Base-by-base conservation (phyloP, 2,329 filamentous ascomycete genomes). In the Furcasterigmium sp. region DNA sequence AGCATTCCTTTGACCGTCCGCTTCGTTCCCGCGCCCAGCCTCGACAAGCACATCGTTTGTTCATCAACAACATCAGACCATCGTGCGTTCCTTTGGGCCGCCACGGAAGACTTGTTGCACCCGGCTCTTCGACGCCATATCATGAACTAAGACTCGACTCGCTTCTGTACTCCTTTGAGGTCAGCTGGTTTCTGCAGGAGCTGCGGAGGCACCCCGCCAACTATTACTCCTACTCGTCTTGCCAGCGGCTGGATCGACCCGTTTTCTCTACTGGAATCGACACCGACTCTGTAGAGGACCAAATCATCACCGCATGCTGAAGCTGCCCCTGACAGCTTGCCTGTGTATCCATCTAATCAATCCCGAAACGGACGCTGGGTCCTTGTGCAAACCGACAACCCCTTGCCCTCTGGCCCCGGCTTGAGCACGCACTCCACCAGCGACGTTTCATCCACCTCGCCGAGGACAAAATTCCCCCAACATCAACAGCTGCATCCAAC, bases 121-220 rank as follows among this genome's bases (percentile, higher is more conserved):
- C 11, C 23, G 23, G 11, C 11, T 11, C 11, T 7, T 26, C 23
- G 7, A 26, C 23, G 11, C 7, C 23, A 11, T 7, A 26, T 11
- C 23, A 44, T 49, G 44, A 46, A 44, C 46, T 44, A 48, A 39
- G 42, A 42, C 42, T 46, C 40, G 41, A 39, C 40, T 45, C 44
- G 46, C 41, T 58, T 58, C 54, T 48, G 59, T 62, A 73, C 78
- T 83, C 80, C 81, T 84, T 84, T 84, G 80, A 85, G 81, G 82
- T 83, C 84, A 87, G 84, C 84, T 77, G 82, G 84, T 72, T 78
- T 78, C 85, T 88, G 84, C 85, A 87, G 84, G 82, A 87, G 80
- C 34, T 46, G 36, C 40, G 45, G 45, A 45, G 18, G 23, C 7
- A 7, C 11, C 23, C 23, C 23, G 11, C 23, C 23, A 26, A 26